phyloP scores from a whole-genome alignment of 2,329 filamentous ascomycete species.

The Fusarium penzigii region DNA sequence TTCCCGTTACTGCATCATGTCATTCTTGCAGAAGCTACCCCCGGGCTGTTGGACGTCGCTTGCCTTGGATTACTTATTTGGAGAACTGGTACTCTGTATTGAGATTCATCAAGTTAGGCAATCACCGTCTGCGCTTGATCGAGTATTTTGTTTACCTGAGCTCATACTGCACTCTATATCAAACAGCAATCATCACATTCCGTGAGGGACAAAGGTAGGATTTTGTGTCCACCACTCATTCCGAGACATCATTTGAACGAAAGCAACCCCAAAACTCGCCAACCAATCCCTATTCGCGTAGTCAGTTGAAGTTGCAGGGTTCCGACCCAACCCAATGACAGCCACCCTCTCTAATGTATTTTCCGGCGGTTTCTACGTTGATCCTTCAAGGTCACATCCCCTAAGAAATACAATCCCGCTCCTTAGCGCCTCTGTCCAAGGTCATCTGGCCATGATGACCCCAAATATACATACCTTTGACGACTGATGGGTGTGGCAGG shows the following conservation, averaged over 20 bases:
- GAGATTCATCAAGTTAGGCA: not conserved
- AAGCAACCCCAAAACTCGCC: conserved; percentile 3
- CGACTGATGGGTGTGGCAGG: not conserved
- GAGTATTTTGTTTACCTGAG: no score
- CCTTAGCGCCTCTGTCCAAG: conserved; percentile 18
- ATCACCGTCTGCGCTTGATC: no score
- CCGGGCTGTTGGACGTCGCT: not conserved
- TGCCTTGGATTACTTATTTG: not conserved
- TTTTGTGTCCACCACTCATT: not conserved
- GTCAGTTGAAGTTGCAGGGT: conserved; percentile 1
- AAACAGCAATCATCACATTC: no score
- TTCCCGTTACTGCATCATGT: not conserved
- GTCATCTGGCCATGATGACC: conserved; percentile 19
- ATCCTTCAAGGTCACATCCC: conserved; percentile 5
- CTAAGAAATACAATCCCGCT: conserved; percentile 3
- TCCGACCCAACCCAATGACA: conserved; percentile 17
- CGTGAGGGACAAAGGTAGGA: no score
- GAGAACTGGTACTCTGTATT: not conserved
- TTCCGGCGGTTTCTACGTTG: conserved; percentile 18
- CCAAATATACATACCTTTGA: not conserved
- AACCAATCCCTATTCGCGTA: conserved; percentile 15
- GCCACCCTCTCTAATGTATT: conserved; percentile 13
- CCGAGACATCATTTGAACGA: not conserved
- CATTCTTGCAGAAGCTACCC: not conserved
- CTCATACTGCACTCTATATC: no score